Evolutionary conservation across 495 filamentous ascomycete genomes (phyloP).

Genomic region (Letharia columbiana): DNA sequence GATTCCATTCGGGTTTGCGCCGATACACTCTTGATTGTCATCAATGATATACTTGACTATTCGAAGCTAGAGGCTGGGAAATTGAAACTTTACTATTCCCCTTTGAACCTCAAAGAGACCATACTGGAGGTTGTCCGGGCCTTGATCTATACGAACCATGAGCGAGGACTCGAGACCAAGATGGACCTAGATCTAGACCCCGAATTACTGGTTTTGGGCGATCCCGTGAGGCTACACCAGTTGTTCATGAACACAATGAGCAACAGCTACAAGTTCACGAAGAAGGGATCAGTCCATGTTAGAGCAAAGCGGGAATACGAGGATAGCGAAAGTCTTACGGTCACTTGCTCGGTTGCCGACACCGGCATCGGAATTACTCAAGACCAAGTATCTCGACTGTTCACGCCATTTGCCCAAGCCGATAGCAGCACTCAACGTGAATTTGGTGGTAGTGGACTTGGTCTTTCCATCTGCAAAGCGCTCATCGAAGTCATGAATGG

Average conservation of each 20-base stretch:
- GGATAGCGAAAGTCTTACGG: slow-evolving; percentile 55
- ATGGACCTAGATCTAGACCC: slow-evolving; percentile 61
- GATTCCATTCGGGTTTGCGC: slow-evolving; percentile 87
- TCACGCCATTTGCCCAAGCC: slow-evolving; percentile 85
- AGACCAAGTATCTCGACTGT: slow-evolving; percentile 73
- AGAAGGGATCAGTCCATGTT: slow-evolving; percentile 75
- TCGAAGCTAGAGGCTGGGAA: slow-evolving; percentile 92
- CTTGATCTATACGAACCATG: slow-evolving; percentile 72
- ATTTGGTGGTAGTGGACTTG: slow-evolving; percentile 84
- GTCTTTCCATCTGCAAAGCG: slow-evolving; percentile 89
- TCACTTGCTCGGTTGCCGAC: slow-evolving; percentile 81
- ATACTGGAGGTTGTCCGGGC: slow-evolving; percentile 82
- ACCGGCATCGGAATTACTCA: slow-evolving; percentile 84
- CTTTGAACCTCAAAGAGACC: slow-evolving; percentile 76
- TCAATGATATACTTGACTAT: slow-evolving; percentile 92
- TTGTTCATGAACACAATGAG: slow-evolving; percentile 88
- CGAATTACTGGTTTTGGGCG: slow-evolving; percentile 73
- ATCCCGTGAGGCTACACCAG: slow-evolving; percentile 84
- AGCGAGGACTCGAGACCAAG: slow-evolving; percentile 64
- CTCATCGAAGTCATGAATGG: slow-evolving; percentile 86
- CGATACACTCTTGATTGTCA: slow-evolving; percentile 77
- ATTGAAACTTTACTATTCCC: slow-evolving; percentile 85
- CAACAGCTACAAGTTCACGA: slow-evolving; percentile 92
- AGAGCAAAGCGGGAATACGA: slow-evolving; percentile 61
- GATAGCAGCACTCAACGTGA: slow-evolving; percentile 79